Evolutionary conservation across 352 stramenopile genomes (phyloP).

Genomic region (Globisporangium nagaii): DNA sequence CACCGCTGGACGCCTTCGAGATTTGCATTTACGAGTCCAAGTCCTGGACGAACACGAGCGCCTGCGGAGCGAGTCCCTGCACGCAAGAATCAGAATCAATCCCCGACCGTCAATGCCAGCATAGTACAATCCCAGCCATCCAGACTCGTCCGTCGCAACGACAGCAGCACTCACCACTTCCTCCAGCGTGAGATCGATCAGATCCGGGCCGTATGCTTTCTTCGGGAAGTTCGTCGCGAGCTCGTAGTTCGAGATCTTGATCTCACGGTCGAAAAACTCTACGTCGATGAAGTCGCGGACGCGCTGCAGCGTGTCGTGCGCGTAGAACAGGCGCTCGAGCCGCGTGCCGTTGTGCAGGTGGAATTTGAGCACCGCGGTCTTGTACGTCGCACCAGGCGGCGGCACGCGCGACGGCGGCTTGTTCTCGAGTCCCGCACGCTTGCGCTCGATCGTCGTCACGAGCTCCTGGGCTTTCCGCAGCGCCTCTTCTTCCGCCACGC

Average conservation of each 20-base stretch:
- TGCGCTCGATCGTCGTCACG: constrained; percentile 45
- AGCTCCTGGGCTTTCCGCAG: constrained; percentile 23
- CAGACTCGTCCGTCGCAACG: not conserved
- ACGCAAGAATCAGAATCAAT: not conserved
- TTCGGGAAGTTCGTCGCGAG: constrained; percentile 85
- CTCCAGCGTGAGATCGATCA: constrained; percentile 55
- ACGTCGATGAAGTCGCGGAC: constrained; percentile 83
- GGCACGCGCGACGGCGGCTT: constrained; percentile 42
- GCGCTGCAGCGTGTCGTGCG: constrained; percentile 67
- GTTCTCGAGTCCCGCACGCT: constrained; percentile 39
- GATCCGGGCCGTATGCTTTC: constrained; percentile 55
- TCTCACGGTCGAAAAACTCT: constrained; percentile 69
- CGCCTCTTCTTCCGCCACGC: constrained; percentile 19
- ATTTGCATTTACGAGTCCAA: constrained; percentile 77
- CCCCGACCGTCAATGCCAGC: no score
- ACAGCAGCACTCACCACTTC: constrained; percentile 40
- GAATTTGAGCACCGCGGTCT: constrained; percentile 75
- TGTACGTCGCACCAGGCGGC: constrained; percentile 46
- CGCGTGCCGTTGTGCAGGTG: constrained; percentile 75
- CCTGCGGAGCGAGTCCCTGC: constrained; percentile 71
- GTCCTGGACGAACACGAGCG: constrained; percentile 79
- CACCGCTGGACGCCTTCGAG: no score
- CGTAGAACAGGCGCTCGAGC: constrained; percentile 77
- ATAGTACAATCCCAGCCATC: not conserved
- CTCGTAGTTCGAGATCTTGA: constrained; percentile 76